Conservation (phyloP, 345 rosid genomes). For the Eutrema heterophyllum region DNA sequence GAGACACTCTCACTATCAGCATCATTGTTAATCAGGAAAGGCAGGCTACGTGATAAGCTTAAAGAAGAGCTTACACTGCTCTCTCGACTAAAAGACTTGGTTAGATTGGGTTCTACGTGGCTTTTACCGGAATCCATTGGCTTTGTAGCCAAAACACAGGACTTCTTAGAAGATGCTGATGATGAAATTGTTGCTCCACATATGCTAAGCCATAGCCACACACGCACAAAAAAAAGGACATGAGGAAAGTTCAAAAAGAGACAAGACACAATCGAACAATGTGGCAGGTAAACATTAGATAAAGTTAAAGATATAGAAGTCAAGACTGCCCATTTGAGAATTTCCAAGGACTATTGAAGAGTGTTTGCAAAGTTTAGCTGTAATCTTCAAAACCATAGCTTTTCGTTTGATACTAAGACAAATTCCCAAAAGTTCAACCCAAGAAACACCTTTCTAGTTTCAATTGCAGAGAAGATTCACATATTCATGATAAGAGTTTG, state of each 20-base stretch:
- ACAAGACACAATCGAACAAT: not conserved
- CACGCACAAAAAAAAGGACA: not conserved
- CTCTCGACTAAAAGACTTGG: constrained; percentile 38
- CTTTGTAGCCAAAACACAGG: constrained; percentile 9
- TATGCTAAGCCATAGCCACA: not conserved
- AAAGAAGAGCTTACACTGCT: constrained; percentile 49
- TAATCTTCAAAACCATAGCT: not conserved
- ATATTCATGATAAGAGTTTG: not conserved
- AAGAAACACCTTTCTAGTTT: not conserved
- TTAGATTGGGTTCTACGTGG: constrained; percentile 16
- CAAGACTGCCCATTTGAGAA: not conserved
- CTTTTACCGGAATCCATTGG: constrained; percentile 42
- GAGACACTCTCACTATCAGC: constrained; percentile 60
- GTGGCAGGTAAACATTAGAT: not conserved
- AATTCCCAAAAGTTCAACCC: not conserved
- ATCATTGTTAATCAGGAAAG: constrained; percentile 39
- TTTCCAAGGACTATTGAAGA: not conserved
- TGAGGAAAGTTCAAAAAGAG: not conserved
- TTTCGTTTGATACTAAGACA: not conserved
- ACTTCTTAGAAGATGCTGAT: not conserved
- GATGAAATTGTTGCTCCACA: not conserved
- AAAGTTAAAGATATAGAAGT: not conserved
- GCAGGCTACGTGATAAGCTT: constrained; percentile 35
- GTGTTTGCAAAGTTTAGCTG: not conserved
- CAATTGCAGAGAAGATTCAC: not conserved